phyloP scores from a whole-genome alignment of 75 land plant genomes.

The Cupressus sempervirens region DNA sequence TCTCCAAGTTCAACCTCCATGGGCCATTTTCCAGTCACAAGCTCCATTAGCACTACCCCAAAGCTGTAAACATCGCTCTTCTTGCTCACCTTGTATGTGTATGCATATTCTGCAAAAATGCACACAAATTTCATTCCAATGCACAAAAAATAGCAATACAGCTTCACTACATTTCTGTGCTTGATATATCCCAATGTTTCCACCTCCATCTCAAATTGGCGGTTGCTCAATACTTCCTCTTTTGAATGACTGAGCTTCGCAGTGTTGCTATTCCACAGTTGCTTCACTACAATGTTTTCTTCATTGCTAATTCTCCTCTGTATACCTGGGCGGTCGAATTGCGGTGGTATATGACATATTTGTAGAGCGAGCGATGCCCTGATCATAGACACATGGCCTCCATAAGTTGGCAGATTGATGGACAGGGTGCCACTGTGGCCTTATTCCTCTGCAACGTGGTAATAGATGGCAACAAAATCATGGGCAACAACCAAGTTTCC shows the following conservation, averaged over 20 bases:
- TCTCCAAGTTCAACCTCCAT: slow-evolving; percentile 63
- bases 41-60: slow-evolving; percentile 76
- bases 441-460: too few species aligned
- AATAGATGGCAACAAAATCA: too few species aligned
- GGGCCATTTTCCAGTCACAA: slow-evolving; percentile 64
- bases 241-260: neutral
- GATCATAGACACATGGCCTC: too few species aligned
- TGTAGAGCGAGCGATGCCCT: too few species aligned
- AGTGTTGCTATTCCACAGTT: slow-evolving; percentile 29
- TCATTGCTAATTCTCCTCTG: slow-evolving; percentile 38
- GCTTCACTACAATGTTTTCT: slow-evolving; percentile 66
- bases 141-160: slow-evolving; percentile 28
- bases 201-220: slow-evolving; percentile 55
- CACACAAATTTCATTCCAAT: neutral
- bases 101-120: slow-evolving; percentile 50
- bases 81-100: slow-evolving; percentile 58
- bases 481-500: too few species aligned
- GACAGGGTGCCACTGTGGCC: too few species aligned
- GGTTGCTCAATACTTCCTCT: neutral
- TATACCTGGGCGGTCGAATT: too few species aligned
- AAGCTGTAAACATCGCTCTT: slow-evolving; percentile 84
- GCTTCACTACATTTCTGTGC: slow-evolving; percentile 74
- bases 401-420: too few species aligned
- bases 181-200: slow-evolving; percentile 57
- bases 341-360: too few species aligned